phyloP scores from a whole-genome alignment of 148 eudicot genomes.

The Nepenthes mirabilis region DNA sequence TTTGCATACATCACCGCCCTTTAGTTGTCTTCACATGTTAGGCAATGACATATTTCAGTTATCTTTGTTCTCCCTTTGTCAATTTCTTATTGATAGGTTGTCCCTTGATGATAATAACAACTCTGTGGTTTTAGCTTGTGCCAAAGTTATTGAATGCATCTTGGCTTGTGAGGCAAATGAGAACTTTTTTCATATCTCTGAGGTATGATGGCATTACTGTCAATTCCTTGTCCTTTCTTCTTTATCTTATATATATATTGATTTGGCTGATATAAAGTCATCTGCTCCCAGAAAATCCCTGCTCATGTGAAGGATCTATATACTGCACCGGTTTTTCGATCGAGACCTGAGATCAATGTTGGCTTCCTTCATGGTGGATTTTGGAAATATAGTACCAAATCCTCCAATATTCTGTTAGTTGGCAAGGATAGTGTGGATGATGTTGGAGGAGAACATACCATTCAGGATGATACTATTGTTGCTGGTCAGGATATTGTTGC shows the following conservation, averaged over 20 bases:
- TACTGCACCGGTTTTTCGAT: constrained; percentile 89
- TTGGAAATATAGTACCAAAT: constrained; percentile 87
- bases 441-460: constrained; percentile 59
- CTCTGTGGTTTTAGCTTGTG: constrained; percentile 75
- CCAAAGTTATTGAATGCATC: constrained; percentile 57
- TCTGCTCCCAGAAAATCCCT: constrained; percentile 41
- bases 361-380: constrained; percentile 90
- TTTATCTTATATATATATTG: background rate
- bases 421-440: constrained; percentile 25
- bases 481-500: constrained; percentile 87
- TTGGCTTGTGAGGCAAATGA: constrained; percentile 68
- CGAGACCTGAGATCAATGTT: constrained; percentile 53
- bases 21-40: too few species aligned
- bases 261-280: background rate
- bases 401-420: constrained; percentile 46
- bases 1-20: too few species aligned
- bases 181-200: constrained; percentile 37
- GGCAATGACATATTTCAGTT: too few species aligned
- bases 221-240: background rate
- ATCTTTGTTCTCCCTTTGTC: background rate
- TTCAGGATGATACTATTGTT: constrained; percentile 73
- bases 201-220: constrained; percentile 30
- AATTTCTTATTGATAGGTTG: constrained; percentile 39
- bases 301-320: constrained; percentile 30
- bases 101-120: constrained; percentile 83